Base-by-base conservation (phyloP, 2,329 filamentous ascomycete genomes). In the Lizonia empirigonia region DNA sequence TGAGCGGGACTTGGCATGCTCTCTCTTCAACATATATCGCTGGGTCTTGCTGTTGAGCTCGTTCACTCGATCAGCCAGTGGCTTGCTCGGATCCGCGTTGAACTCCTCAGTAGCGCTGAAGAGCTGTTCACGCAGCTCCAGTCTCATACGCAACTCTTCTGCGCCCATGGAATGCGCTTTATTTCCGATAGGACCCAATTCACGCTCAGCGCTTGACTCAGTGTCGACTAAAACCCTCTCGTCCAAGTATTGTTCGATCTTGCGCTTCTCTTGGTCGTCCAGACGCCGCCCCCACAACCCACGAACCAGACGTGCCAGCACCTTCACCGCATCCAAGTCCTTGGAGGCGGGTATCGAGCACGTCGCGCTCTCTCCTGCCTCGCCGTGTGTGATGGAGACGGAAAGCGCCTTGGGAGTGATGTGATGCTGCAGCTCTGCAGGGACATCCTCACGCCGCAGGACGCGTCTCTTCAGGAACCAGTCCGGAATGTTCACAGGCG, bases 381-480 rank as follows among this genome's bases (percentile, higher is more conserved):
- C 59, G 16, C 40, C 56, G 37, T 67, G 58, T 15, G 53, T 60
- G 7, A 72, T 46, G 20, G 59, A 50, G 5, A 72, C 44, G 0
- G 64, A 63, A 18, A 68, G 59, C 20, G 60, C 35, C 3, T 56
- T 55, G 22, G 52, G 50, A 3, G 45, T 40, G n/a, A 50, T 53
- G 44, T 55, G 49, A 22, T 39, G 34, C 4, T 44, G 52, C 18
- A 46, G 29, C 19, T 56, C 55, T 23, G 41, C 26, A 13, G 50
- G 50, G 20, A 55, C 27, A 22, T 75, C 70, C 24, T 77, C 69
- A 23, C 69, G 62, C 8, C 78, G 62, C 37, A 68, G 66, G 22
- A 88, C 77, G 46, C 81, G 81, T 16, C 74, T 68, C 30, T 79
- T 71, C 44, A 84, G 69, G 55, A 88, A 89, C 70, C 77, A 80